A percentile compares a stretch with the other conserved stretches of the same genome.
Conservation (phyloP, 495 filamentous ascomycete species). For the Glarea lozoyensis region DNA sequence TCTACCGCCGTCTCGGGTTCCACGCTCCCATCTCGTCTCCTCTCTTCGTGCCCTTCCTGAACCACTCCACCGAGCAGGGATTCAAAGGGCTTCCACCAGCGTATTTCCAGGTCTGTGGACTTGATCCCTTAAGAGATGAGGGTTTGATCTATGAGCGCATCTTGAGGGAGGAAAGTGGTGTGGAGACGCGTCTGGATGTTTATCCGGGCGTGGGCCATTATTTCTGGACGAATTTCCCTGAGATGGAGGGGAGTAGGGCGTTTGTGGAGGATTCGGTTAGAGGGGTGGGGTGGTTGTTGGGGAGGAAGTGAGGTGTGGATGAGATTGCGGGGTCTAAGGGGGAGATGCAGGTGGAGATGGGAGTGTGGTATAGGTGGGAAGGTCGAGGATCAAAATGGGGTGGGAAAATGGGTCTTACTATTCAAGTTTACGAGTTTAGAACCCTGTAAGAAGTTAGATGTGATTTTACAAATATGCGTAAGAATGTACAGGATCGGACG, state of each 20-base stretch:
- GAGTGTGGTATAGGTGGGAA: too few relatives aligned
- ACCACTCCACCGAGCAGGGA: conserved; percentile 3
- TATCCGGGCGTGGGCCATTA: conserved; percentile 35
- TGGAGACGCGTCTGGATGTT: conserved; percentile 25
- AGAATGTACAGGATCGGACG: too few relatives aligned
- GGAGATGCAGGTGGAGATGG: too few relatives aligned
- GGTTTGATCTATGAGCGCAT: conserved; percentile 24
- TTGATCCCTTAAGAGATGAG: background rate
- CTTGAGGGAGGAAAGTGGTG: conserved; percentile 23
- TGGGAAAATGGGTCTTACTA: too few relatives aligned
- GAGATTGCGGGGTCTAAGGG: too few relatives aligned
- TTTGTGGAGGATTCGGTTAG: background rate
- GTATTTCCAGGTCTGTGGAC: conserved; percentile 23
- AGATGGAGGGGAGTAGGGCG: background rate
- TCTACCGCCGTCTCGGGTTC: background rate
- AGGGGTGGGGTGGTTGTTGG: conserved; percentile 4
- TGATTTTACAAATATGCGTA: too few relatives aligned
- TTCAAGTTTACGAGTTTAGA: too few relatives aligned
- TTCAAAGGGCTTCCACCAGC: conserved; percentile 21
- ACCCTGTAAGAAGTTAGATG: too few relatives aligned
- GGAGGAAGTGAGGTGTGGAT: background rate
- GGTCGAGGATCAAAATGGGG: too few relatives aligned
- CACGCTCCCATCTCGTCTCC: background rate
- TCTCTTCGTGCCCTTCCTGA: background rate
- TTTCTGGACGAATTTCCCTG: conserved; percentile 29